A percentile compares a stretch with the other conserved stretches of the same genome.
Conservation (phyloP, 768 basidiomycete species). For the Clavulina sp. region DNA sequence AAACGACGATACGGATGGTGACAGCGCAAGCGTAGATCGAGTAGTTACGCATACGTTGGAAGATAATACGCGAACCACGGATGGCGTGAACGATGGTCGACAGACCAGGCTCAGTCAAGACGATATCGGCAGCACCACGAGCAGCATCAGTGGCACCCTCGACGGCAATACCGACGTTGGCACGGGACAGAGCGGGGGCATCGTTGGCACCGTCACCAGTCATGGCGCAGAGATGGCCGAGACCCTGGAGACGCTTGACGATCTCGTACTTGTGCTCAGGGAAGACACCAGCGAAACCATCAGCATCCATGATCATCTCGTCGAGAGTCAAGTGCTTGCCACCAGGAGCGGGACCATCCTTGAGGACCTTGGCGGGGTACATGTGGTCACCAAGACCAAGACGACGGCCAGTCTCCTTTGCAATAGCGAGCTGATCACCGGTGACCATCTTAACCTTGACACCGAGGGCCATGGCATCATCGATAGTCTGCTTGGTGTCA, state of each 20-base stretch:
- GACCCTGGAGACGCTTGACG: constrained; percentile 92
- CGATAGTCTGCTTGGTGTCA: constrained; percentile 98
- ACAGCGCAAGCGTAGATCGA: constrained; percentile 92
- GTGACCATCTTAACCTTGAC: constrained; percentile 99
- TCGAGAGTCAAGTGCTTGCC: constrained; percentile 72
- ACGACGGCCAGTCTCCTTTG: constrained; percentile 97
- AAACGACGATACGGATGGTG: constrained; percentile 97
- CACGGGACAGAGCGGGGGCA: constrained; percentile 91
- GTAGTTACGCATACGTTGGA: constrained; percentile 99
- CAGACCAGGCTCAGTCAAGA: constrained; percentile 93
- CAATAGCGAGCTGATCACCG: constrained; percentile 99
- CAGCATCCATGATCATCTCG: constrained; percentile 98
- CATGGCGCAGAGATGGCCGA: constrained; percentile 95
- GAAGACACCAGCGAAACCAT: constrained; percentile 98
- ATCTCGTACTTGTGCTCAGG: constrained; percentile 99
- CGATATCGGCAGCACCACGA: constrained; percentile 96
- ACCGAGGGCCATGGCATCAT: constrained; percentile 88
- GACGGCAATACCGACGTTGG: constrained; percentile 98
- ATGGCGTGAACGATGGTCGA: constrained; percentile 99
- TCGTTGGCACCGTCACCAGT: constrained; percentile 99
- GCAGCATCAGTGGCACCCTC: constrained; percentile 99
- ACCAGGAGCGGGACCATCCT: constrained; percentile 83
- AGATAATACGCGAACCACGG: constrained; percentile 94
- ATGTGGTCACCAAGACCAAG: constrained; percentile 98
- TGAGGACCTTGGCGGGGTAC: constrained; percentile 98